These are phyloP conservation scores for Neostapfia colusana DNA, from an alignment of 176 grass and related monocot genomes.

Conservation along the genomic window DNA sequence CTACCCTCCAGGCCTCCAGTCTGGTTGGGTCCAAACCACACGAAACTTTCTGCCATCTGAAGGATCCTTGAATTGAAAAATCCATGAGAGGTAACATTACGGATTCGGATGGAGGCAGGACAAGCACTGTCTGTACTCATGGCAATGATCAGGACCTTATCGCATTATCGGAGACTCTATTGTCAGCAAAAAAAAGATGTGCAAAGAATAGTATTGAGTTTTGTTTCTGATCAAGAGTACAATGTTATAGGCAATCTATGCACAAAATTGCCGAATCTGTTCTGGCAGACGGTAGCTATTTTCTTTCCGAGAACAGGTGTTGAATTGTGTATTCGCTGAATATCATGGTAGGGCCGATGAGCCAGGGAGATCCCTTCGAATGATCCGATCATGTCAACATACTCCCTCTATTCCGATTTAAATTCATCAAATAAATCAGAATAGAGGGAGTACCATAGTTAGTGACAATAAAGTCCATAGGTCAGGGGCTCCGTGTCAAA, in stretches of 20 bases:
- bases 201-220: not conserved
- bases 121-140: not conserved
- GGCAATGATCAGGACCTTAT: not conserved
- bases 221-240: not conserved
- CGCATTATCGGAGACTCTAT: not conserved
- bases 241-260: not conserved
- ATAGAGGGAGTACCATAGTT: too few species aligned
- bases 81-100: not conserved
- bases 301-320: not conserved
- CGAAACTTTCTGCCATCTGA: not conserved
- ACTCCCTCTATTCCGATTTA: too few species aligned
- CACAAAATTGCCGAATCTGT: slow-evolving; percentile 22
- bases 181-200: not conserved
- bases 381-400: slow-evolving; percentile 78
- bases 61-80: not conserved
- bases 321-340: not conserved
- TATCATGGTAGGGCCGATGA: too few species aligned
- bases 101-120: not conserved
- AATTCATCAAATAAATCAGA: too few species aligned
- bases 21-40: not conserved
- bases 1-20: not conserved
- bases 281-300: not conserved
- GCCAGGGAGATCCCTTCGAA: slow-evolving; percentile 72
- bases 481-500: slow-evolving; percentile 91
- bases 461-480: too few species aligned